Conservation (phyloP, 495 filamentous ascomycete genomes). For the Annulohypoxylon bovei region DNA sequence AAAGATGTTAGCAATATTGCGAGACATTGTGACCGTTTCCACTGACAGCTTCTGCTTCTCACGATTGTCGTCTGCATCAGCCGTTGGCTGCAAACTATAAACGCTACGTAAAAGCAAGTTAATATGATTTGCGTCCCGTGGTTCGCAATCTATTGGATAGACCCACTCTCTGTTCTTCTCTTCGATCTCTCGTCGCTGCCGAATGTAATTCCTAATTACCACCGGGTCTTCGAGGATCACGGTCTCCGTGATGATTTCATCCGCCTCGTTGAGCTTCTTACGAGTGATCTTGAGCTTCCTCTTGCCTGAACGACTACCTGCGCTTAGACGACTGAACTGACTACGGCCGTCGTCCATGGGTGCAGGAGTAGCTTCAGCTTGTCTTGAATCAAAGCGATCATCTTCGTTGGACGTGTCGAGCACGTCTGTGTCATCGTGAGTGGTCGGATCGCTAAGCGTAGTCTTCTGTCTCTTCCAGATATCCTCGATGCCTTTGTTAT, state of each 20-base stretch:
- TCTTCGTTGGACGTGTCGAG: constrained; percentile 67
- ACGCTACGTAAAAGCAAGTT: constrained; percentile 49
- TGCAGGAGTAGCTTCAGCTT: constrained; percentile 52
- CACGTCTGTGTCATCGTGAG: constrained; percentile 72
- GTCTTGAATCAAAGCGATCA: constrained; percentile 62
- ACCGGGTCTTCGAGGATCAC: constrained; percentile 76
- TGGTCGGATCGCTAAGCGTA: constrained; percentile 68
- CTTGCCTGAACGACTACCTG: constrained; percentile 71
- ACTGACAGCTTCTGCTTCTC: constrained; percentile 67
- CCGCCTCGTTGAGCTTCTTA: constrained; percentile 67
- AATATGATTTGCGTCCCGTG: constrained; percentile 17
- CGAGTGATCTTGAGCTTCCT: constrained; percentile 79
- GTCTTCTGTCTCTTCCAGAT: constrained; percentile 91
- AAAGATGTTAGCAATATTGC: constrained; percentile 38
- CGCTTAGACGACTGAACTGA: constrained; percentile 83
- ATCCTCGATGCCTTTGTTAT: constrained; percentile 84
- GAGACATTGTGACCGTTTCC: constrained; percentile 44
- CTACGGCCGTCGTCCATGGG: constrained; percentile 80
- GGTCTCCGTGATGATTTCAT: constrained; percentile 65
- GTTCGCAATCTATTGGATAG: background rate
- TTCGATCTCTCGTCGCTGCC: constrained; percentile 63
- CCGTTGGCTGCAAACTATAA: constrained; percentile 70
- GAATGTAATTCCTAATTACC: constrained; percentile 73
- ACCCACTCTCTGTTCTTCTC: constrained; percentile 74
- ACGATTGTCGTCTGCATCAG: constrained; percentile 70